Percentiles rank a stretch among this genome's conserved stretches.
phyloP scores from a whole-genome alignment of 2,329 filamentous ascomycete species.

The Aureobasidium sp. region DNA sequence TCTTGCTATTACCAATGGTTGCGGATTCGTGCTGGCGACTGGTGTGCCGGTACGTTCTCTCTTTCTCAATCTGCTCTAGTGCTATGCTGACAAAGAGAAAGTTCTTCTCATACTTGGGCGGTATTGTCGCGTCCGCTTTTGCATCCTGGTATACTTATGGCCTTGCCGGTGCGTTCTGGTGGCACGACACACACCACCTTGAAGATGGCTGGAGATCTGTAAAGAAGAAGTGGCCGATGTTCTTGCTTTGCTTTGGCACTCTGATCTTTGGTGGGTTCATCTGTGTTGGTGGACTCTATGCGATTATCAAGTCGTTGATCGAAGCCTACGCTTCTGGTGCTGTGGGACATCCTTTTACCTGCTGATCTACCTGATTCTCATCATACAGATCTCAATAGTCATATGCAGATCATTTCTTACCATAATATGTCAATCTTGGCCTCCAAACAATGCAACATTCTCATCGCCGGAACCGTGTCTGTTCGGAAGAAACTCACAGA shows the following conservation, averaged over 20 bases:
- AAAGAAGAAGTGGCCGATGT: not conserved
- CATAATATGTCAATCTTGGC: too few relatives aligned
- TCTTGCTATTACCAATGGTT: conserved; percentile 37
- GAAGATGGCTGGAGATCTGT: not conserved
- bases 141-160: conserved; percentile 44
- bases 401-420: not conserved
- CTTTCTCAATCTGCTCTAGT: not conserved
- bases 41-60: conserved; percentile 45
- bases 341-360: conserved; percentile 23
- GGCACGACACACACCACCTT: conserved; percentile 36
- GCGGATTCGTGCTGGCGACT: conserved; percentile 36
- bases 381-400: not conserved
- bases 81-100: not conserved
- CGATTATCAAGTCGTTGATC: conserved; percentile 34
- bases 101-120: conserved; percentile 35
- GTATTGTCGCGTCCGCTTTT: conserved; percentile 42
- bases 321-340: conserved; percentile 25
- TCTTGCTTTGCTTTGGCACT: conserved; percentile 32
- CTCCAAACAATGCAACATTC: not conserved
- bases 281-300: conserved; percentile 41
- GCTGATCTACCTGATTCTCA: not conserved
- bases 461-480: too few relatives aligned
- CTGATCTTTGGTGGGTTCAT: conserved; percentile 38
- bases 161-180: conserved; percentile 45
- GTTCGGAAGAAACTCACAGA: too few relatives aligned